phyloP scores from a whole-genome alignment of 2,329 filamentous ascomycete species.

The Thelonectria discophora region DNA sequence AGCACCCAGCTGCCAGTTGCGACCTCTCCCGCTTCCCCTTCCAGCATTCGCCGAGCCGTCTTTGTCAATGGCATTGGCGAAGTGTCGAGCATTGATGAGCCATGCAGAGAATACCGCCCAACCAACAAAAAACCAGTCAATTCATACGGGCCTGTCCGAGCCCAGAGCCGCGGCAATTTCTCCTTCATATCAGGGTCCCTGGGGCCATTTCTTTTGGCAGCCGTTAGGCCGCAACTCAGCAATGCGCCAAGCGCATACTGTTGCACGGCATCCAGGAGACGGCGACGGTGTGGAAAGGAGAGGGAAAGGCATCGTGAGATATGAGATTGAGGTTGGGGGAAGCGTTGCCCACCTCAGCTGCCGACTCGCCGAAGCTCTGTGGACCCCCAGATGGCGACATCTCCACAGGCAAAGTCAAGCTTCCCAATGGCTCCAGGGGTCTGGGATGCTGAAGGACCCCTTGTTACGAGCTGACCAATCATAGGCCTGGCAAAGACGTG shows the following conservation, averaged over 20 bases:
- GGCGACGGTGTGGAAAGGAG: neutral
- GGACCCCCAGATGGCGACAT: conserved; percentile 11
- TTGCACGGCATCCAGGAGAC: neutral
- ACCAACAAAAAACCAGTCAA: neutral
- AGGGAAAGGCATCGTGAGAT: neutral
- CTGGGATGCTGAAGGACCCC: neutral
- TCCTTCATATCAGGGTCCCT: neutral
- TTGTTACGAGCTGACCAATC: conserved; percentile 11
- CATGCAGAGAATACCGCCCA: neutral
- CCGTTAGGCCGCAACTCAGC: neutral
- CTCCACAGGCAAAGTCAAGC: conserved; percentile 5
- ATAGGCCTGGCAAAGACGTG: neutral
- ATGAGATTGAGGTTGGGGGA: neutral
- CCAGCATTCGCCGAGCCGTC: neutral
- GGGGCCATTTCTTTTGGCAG: neutral
- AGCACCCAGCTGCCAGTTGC: neutral
- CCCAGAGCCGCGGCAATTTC: neutral
- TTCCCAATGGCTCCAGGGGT: conserved; percentile 16
- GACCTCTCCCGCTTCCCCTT: neutral
- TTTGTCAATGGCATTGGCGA: neutral
- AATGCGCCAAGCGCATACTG: neutral
- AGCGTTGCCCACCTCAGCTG: neutral
- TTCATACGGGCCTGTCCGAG: neutral
- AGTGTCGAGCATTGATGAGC: neutral
- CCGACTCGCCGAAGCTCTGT: conserved; percentile 6